Evolutionary conservation across 768 basidiomycete genomes (phyloP).

Genomic region (Leucocoprinus sp.): DNA sequence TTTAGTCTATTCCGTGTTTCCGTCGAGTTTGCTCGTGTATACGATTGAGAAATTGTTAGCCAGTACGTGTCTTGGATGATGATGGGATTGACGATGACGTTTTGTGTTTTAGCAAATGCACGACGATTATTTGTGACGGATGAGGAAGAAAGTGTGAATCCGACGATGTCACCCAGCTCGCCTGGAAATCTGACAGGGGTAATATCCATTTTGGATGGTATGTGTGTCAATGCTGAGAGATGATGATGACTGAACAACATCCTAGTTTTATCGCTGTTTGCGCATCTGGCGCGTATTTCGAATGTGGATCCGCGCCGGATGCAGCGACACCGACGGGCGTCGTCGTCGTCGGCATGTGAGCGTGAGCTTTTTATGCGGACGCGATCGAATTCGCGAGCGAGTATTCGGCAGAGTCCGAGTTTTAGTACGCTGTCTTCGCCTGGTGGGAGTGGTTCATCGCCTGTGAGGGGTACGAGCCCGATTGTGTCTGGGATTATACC

Average conservation of each 20-base stretch:
- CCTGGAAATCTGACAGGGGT: slow-evolving; percentile 57
- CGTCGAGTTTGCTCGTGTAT: slow-evolving; percentile 55
- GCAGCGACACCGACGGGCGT: slow-evolving; percentile 73
- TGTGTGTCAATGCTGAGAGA: no score
- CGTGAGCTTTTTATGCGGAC: slow-evolving; percentile 30
- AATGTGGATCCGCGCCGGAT: slow-evolving; percentile 72
- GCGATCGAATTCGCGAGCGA: slow-evolving; percentile 33
- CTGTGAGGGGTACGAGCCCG: background rate
- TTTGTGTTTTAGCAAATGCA: slow-evolving; percentile 49
- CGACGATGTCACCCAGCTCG: slow-evolving; percentile 31
- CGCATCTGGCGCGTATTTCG: slow-evolving; percentile 61
- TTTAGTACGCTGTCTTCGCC: no score
- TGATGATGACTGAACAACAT: no score
- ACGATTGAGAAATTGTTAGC: slow-evolving; percentile 77
- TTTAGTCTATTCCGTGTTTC: slow-evolving; percentile 67
- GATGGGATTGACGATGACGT: background rate
- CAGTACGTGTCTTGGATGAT: slow-evolving; percentile 39
- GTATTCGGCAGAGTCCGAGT: slow-evolving; percentile 26
- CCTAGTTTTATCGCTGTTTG: slow-evolving; percentile 81
- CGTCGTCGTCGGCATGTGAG: slow-evolving; percentile 57
- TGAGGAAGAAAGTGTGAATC: slow-evolving; percentile 48
- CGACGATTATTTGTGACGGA: slow-evolving; percentile 74
- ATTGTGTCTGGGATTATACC: slow-evolving; percentile 18
- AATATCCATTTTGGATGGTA: slow-evolving; percentile 81
- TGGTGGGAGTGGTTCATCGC: no score